phyloP scores from a whole-genome alignment of 164 flowering plant species.

The Sextonia rubra region DNA sequence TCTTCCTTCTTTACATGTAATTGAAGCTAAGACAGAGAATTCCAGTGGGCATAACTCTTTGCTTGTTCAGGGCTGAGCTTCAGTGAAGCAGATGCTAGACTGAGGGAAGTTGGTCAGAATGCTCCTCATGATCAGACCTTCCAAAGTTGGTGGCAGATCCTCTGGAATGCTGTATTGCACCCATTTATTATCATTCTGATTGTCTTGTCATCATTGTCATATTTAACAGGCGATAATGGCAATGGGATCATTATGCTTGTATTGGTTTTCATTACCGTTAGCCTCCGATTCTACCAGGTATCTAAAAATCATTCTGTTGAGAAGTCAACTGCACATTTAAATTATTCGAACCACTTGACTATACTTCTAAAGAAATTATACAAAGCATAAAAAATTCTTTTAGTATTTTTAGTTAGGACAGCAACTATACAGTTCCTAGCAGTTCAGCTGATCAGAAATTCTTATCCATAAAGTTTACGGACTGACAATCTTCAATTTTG shows the following conservation, averaged over 20 bases:
- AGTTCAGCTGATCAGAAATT: background rate
- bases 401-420: background rate
- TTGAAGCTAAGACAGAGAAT: background rate
- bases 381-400: background rate
- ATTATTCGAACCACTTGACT: background rate
- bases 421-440: background rate
- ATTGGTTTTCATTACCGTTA: conserved; percentile 59
- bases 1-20: background rate
- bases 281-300: conserved; percentile 73
- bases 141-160: conserved; percentile 77
- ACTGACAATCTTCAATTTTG: background rate
- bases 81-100: conserved; percentile 61
- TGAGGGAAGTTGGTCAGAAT: conserved; percentile 71
- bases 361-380: background rate
- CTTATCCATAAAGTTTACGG: background rate
- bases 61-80: conserved; percentile 61
- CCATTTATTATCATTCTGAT: conserved; percentile 72
- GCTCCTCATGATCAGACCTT: conserved; percentile 43
- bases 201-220: conserved; percentile 55
- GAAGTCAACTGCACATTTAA: background rate
- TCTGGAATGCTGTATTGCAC: conserved; percentile 73
- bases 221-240: conserved; percentile 42
- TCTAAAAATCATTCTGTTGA: background rate
- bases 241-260: conserved; percentile 70
- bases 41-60: background rate